Conservation (phyloP, 2,329 filamentous ascomycete genomes). For the Phyllosticta ampelicida region DNA sequence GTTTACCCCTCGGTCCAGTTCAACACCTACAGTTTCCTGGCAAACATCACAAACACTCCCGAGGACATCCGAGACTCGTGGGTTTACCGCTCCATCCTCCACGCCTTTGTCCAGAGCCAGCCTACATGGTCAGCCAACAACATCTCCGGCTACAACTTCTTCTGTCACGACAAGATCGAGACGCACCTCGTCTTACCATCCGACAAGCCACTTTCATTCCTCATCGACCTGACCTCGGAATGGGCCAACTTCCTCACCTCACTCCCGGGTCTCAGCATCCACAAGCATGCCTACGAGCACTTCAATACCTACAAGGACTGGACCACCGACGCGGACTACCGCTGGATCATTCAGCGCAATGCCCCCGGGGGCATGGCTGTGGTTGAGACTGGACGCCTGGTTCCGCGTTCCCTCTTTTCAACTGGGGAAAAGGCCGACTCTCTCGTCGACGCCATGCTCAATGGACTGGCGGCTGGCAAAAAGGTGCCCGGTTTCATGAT, state of each 20-base stretch:
- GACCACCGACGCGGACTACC: constrained; percentile 18
- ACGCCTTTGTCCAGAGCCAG: constrained; percentile 23
- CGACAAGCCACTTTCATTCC: constrained; percentile 14
- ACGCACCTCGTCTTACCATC: constrained; percentile 24
- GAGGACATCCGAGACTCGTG: constrained; percentile 21
- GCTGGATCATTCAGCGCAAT: constrained; percentile 22
- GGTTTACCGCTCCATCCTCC: constrained; percentile 22
- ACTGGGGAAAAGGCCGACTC: constrained; percentile 13
- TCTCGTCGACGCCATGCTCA: constrained; percentile 22
- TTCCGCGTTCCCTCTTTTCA: constrained; percentile 21
- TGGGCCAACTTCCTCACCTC: constrained; percentile 22
- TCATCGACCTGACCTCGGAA: constrained; percentile 20
- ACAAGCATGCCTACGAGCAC: constrained; percentile 22
- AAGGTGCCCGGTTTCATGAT: neutral
- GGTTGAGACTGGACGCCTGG: constrained; percentile 23
- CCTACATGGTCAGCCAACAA: constrained; percentile 19
- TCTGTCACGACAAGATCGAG: constrained; percentile 21
- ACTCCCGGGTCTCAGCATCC: constrained; percentile 23
- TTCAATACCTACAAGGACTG: constrained; percentile 24
- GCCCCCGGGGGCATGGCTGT: constrained; percentile 25
- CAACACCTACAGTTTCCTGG: constrained; percentile 27
- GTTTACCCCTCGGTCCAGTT: constrained; percentile 23
- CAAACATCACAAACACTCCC: constrained; percentile 16
- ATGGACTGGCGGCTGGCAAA: constrained; percentile 17
- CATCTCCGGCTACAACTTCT: constrained; percentile 27